Base-by-base conservation (phyloP, 2,329 filamentous ascomycete species). In the Fusarium proliferatum region DNA sequence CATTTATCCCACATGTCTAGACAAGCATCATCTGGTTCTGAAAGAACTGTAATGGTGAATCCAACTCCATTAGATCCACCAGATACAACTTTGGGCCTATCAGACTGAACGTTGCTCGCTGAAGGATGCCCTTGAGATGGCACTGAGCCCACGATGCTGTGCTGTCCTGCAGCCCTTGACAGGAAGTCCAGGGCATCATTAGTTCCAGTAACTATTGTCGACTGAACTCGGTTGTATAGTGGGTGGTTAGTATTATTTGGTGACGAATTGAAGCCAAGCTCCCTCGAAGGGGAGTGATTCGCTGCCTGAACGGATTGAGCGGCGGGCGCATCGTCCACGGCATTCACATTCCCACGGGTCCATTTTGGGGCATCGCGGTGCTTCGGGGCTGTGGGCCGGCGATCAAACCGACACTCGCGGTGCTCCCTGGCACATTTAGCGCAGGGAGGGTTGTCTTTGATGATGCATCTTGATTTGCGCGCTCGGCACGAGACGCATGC, bases 1-100 rank as follows among this genome's bases (percentile, higher is more conserved):
- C 74, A 73, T 48, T 73, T 78, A 38, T 78, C 76, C 73, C 75
- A 76, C 33, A 78, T 38, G 30, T 77, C 71, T 5, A 79, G 71
- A 19, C 56, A 68, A 11, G 49, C 60, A 30, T 78, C 76, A 6
- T 64, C 62, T 1, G 76, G 71, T 23, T 77, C 67, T 2, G 76
- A 78, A 9, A 78, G 53, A 10, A 36, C 39, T 3, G 62, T 71
- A 13, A 72, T 71, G 2, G 62, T 71, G 1, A 67, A 70, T 1
- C 68, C 60, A 11, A 71, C 28, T 8, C 58, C 69, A 48, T 65
- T 56, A 2, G 46, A 49, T 15, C 68, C 61, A n/a, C 61, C 56
- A 1, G 61, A 52, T 17, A 51, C 38, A 6, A 71, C 56, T 17
- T 28, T 57, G 13, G 68, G 68, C 1, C 61, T 61, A 19, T 19